Evolutionary conservation across 2,329 filamentous ascomycete species (phyloP).

Genomic region (Verticillium nonalfalfae): DNA sequence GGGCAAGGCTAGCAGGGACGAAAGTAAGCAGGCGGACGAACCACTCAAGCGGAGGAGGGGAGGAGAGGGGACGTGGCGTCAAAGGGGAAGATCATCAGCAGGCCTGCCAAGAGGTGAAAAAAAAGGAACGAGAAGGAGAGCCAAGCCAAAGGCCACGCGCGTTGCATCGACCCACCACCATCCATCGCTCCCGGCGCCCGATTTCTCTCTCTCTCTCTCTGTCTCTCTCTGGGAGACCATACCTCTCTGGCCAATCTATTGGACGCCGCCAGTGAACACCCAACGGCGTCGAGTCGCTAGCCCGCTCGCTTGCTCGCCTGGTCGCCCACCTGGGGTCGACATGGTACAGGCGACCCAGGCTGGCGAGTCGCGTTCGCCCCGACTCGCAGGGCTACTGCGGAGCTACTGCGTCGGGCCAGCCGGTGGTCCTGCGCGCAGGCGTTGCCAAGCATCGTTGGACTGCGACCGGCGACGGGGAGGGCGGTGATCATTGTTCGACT

Average conservation of each 20-base stretch:
- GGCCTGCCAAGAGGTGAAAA: not conserved
- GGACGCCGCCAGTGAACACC: not conserved
- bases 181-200: not conserved
- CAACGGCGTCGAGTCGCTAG: not conserved
- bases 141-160: not conserved
- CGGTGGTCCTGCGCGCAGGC: not conserved
- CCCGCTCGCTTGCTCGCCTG: not conserved
- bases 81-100: not conserved
- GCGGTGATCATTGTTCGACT: not conserved
- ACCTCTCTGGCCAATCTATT: not conserved
- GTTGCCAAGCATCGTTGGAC: not conserved
- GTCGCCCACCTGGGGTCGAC: not conserved
- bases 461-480: not conserved
- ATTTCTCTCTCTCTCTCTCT: not conserved
- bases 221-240: not conserved
- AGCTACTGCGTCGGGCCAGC: not conserved
- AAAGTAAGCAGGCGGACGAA: not conserved
- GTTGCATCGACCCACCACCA: not conserved
- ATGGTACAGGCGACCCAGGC: not conserved
- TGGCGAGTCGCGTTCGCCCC: not conserved
- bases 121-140: not conserved
- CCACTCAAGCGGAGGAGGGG: not conserved
- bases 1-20: not conserved
- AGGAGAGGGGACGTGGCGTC: not conserved
- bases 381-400: not conserved